Evolutionary conservation across 352 stramenopile species (phyloP).

Genomic region (Phytophthora cactorum): DNA sequence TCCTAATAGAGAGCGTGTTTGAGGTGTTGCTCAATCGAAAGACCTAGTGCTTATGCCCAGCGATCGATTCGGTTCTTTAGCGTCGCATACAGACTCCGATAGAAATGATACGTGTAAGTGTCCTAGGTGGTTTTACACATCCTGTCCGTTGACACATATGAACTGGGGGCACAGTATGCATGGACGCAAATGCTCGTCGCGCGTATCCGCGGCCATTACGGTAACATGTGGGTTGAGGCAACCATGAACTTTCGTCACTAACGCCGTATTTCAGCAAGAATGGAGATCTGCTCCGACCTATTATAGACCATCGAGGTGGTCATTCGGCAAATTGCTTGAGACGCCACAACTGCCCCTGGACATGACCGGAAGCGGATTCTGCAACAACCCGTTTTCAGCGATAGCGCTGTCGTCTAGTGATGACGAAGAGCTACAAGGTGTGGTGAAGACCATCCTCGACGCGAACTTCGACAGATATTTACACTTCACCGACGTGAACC

Average conservation of each 20-base stretch:
- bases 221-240: conserved; percentile 9
- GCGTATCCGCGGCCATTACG: neutral
- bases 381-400: neutral
- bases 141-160: conserved; percentile 17
- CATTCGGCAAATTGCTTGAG: conserved; percentile 7
- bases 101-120: conserved; percentile 3
- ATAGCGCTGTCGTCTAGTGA: conserved; percentile 28
- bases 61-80: neutral
- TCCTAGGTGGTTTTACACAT: conserved; percentile 13
- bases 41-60: neutral
- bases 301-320: neutral
- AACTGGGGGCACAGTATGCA: conserved; percentile 7
- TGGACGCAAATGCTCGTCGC: conserved; percentile 6
- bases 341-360: neutral
- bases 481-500: conserved; percentile 24
- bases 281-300: conserved; percentile 4
- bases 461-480: conserved; percentile 45
- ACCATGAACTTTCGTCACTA: conserved; percentile 4
- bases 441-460: conserved; percentile 34
- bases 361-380: no score
- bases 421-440: conserved; percentile 20
- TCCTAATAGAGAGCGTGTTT: no score
- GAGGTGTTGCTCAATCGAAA: neutral
- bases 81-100: neutral
- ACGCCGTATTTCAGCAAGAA: neutral